Conservation (phyloP, 345 rosid species). For the Adansonia digitata region DNA sequence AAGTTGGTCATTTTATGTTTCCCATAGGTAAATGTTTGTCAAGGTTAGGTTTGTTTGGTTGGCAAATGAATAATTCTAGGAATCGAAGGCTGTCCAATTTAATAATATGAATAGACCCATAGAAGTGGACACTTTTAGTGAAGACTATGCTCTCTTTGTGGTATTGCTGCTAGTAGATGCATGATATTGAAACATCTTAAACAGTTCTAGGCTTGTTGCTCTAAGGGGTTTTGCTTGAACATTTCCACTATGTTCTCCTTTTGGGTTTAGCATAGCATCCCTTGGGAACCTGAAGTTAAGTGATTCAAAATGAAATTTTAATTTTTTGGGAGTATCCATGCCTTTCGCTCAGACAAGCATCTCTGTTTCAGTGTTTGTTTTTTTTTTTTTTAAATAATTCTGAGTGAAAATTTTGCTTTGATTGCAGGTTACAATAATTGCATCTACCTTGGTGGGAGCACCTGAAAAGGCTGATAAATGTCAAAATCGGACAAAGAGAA, state of each 20-base stretch:
- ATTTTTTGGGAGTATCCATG: background rate
- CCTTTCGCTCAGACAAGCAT: background rate
- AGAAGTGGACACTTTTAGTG: no score
- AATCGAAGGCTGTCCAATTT: no score
- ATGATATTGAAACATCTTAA: no score
- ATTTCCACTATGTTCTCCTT: no score
- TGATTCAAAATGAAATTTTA: no score
- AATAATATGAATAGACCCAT: no score
- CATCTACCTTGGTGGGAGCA: slow-evolving; percentile 54
- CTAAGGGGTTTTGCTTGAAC: no score
- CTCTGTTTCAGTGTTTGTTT: background rate
- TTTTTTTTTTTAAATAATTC: background rate
- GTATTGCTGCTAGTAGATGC: no score
- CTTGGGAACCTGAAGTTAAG: no score
- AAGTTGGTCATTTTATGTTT: background rate
- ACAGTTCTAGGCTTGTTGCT: no score
- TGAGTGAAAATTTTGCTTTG: slow-evolving; percentile 2
- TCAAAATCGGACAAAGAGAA: slow-evolving; percentile 3
- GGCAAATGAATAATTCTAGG: background rate
- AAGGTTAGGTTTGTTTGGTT: background rate
- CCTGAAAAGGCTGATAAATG: slow-evolving; percentile 24
- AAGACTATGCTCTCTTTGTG: no score
- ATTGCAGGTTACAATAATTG: slow-evolving; percentile 57
- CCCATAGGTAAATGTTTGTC: background rate
- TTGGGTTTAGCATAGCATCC: no score